Evolutionary conservation across 352 stramenopile genomes (phyloP).

Genomic region (Globisporangium rhizosaccharum): DNA sequence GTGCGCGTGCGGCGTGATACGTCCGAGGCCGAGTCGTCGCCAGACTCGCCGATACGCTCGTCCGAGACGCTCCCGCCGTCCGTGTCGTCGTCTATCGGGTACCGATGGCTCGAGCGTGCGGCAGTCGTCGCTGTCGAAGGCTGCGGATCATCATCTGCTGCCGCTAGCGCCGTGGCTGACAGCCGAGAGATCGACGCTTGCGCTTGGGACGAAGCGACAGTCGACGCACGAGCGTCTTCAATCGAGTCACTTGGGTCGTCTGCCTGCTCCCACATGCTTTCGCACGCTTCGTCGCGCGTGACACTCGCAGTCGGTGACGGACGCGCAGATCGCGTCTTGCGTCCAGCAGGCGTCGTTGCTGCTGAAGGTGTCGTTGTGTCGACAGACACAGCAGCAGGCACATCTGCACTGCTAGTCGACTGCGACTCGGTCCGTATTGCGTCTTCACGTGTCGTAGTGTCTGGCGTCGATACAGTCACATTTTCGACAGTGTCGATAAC

Average conservation of each 20-base stretch:
- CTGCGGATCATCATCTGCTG: background rate
- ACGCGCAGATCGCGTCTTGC: background rate
- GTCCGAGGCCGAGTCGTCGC: background rate
- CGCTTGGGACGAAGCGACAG: background rate
- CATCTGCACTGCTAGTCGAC: background rate
- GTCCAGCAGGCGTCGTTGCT: background rate
- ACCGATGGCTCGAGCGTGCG: background rate
- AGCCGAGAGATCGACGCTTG: background rate
- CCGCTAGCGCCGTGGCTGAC: background rate
- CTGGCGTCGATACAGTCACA: background rate
- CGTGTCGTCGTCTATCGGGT: constrained; percentile 17
- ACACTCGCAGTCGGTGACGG: constrained; percentile 16
- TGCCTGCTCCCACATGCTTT: constrained; percentile 69
- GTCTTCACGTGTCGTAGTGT: background rate
- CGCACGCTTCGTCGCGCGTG: constrained; percentile 71
- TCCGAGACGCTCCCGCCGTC: constrained; percentile 9
- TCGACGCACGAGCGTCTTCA: background rate
- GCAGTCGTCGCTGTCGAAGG: background rate
- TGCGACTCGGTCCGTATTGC: no score
- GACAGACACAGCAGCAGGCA: background rate
- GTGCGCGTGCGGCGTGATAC: no score
- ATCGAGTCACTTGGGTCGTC: constrained; percentile 21
- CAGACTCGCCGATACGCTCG: constrained; percentile 7
- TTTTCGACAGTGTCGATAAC: background rate
- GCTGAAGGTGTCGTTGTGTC: background rate